Percentiles rank a stretch among this genome's conserved stretches.
These are phyloP conservation scores for Fusarium clavum DNA, from an alignment of 2,329 filamentous ascomycete genomes.

Conservation along the genomic window DNA sequence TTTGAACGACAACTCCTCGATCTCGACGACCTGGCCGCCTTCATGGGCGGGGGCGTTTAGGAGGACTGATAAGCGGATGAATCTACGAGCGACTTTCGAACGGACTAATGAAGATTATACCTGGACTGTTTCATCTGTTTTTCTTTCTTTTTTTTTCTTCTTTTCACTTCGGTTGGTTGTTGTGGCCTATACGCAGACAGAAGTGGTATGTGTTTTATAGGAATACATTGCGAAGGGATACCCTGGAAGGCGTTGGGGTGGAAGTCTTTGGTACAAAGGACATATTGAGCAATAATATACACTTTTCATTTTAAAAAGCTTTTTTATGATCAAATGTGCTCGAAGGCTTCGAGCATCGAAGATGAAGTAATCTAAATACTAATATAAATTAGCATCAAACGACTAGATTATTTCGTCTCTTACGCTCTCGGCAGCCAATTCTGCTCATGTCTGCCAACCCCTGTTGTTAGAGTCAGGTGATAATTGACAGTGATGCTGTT, in stretches of 20 bases:
- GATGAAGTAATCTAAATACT: not conserved
- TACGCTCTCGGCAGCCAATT: not conserved
- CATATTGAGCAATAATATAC: not conserved
- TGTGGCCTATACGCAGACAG: conserved; percentile 6
- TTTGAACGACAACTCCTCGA: conserved; percentile 71
- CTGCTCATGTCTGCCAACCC: not conserved
- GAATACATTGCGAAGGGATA: conserved; percentile 43
- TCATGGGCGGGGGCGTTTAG: conserved; percentile 71
- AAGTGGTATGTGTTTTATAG: conserved; percentile 27
- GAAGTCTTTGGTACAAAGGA: conserved; percentile 32
- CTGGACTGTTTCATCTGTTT: conserved; percentile 4
- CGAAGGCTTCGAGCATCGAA: not conserved
- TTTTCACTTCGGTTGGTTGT: not conserved
- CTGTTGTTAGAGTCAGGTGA: not conserved
- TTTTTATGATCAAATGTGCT: not conserved
- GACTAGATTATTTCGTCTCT: not conserved
- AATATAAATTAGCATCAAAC: not conserved
- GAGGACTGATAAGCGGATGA: conserved; percentile 2
- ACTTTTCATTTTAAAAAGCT: not conserved
- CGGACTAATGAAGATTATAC: conserved; percentile 27
- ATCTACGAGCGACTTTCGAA: conserved; percentile 6
- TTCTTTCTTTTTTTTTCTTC: not conserved
- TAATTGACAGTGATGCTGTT: not conserved
- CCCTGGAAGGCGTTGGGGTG: conserved; percentile 45
- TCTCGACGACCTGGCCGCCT: conserved; percentile 70